A percentile compares a stretch with the other conserved stretches of the same genome.
Evolutionary conservation across 73 alveolate genomes (phyloP).

Genomic region (Tetrahymena malaccensis): DNA sequence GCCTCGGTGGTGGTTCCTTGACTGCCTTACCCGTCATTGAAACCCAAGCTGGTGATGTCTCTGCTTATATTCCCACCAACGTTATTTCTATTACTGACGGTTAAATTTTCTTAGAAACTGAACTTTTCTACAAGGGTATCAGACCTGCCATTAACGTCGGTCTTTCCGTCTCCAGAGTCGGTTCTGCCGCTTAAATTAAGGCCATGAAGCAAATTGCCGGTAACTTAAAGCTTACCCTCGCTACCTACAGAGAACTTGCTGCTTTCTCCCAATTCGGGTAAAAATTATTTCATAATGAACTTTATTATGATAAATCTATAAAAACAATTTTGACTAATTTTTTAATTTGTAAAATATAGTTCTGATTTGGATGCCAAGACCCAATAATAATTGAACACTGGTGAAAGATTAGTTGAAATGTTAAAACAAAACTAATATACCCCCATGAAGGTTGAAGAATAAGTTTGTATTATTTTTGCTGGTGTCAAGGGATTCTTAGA

Average conservation of each 20-base stretch:
- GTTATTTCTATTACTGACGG: conserved; percentile 98
- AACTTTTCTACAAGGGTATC: conserved; percentile 93
- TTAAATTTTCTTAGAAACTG: conserved; percentile 93
- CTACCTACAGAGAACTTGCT: conserved; percentile 97
- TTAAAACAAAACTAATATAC: conserved; percentile 86
- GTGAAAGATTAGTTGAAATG: conserved; percentile 82
- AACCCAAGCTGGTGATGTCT: conserved; percentile 97
- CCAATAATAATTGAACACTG: conserved; percentile 89
- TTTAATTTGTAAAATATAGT: background rate
- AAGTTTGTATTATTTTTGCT: conserved; percentile 88
- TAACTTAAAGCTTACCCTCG: conserved; percentile 87
- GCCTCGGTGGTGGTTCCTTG: conserved; percentile 88
- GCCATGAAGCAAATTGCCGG: conserved; percentile 97
- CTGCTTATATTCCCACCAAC: conserved; percentile 96
- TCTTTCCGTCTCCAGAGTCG: conserved; percentile 95
- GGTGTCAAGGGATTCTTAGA: conserved; percentile 95
- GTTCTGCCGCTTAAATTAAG: conserved; percentile 94
- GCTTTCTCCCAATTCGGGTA: conserved; percentile 97
- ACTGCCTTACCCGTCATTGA: conserved; percentile 97
- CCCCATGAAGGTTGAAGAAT: conserved; percentile 89
- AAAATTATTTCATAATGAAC: too few relatives aligned
- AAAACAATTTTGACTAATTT: background rate
- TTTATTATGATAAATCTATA: too few relatives aligned
- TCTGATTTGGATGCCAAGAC: conserved; percentile 93
- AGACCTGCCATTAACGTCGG: conserved; percentile 98